These are phyloP conservation scores for Spongospora subterranea DNA, from an alignment of 208 protist species.

Conservation along the genomic window DNA sequence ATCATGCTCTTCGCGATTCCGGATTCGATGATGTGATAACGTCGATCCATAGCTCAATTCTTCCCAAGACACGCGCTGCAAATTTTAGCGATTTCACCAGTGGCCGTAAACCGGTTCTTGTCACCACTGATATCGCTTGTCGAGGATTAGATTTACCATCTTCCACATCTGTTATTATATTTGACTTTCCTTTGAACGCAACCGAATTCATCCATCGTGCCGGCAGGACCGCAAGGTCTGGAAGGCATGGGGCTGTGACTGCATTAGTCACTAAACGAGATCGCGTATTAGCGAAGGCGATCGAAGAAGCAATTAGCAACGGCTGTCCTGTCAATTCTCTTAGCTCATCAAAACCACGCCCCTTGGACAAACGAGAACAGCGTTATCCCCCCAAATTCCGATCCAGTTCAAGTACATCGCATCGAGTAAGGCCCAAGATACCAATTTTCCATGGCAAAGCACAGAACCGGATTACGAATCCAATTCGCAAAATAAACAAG, in stretches of 20 bases:
- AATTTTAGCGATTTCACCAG: not conserved
- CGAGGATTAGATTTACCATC: constrained; percentile 78
- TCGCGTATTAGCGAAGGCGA: not conserved
- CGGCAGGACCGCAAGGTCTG: constrained; percentile 56
- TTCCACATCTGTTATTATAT: constrained; percentile 65
- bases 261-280: constrained; percentile 53
- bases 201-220: constrained; percentile 58
- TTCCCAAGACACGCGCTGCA: not conserved
- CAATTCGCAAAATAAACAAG: no score
- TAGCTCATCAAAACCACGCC: no score
- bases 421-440: no score
- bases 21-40: not conserved
- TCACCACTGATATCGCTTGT: constrained; percentile 72
- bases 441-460: no score
- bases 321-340: no score
- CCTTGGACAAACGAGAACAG: no score
- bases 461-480: no score
- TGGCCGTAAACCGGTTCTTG: constrained; percentile 63
- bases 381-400: no score
- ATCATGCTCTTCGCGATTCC: not conserved
- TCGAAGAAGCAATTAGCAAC: not conserved
- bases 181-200: constrained; percentile 31
- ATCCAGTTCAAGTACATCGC: no score
- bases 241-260: constrained; percentile 7
- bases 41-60: constrained; percentile 1